Evolutionary conservation across 768 basidiomycete genomes (phyloP), one percentile per base, ranked within the genome.

Genomic region (Lentinula aciculospora): DNA sequence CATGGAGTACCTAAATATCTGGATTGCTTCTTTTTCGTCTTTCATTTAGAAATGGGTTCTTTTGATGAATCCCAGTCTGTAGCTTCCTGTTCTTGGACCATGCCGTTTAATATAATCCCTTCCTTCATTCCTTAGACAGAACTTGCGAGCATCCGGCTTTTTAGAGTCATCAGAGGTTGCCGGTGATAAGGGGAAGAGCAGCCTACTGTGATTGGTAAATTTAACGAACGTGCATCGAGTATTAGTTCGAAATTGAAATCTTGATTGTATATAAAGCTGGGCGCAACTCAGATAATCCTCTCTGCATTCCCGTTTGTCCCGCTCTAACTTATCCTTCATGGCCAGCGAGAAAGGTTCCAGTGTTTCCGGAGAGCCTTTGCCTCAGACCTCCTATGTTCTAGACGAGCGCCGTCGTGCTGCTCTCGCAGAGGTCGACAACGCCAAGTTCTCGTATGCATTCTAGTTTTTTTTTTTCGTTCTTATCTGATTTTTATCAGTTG

Each of bases 341-440:
- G 65, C 72, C 40, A 67, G 67, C 53, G 76, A 77, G 63, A 76
- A 76, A 63, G 64, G 61, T 42, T 73, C 74, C 23, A 66, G 68
- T 23, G 69, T 65, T 32, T 64, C 68, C 19, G 64, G 69, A 56
- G 65, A 68, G 49, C 62, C 64, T 51, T 61, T 63, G 45, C 58
- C 68, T 42, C 45, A 57, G 28, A 28, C 68, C 66, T 27, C 69
- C 61, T 76, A 76, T 56, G 67, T 67, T 19, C 80, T 90, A 44
- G 85, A 88, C 66, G 83, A 88, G 68, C 82, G 85, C 50, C 84
- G 94, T 61, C 81, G 89, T 17, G 84, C 83, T 34, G 93, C 94
- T 31, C 79, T 97, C 40, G 81, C 86, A 12, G 91, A 95, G 69
- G 82, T 96, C 60, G 94, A 96, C 72, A 86, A 89, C 60, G 94